These are phyloP conservation scores for Schizophyllum commune DNA, from an alignment of 1,284 basidiomycete genomes.

Conservation along the genomic window DNA sequence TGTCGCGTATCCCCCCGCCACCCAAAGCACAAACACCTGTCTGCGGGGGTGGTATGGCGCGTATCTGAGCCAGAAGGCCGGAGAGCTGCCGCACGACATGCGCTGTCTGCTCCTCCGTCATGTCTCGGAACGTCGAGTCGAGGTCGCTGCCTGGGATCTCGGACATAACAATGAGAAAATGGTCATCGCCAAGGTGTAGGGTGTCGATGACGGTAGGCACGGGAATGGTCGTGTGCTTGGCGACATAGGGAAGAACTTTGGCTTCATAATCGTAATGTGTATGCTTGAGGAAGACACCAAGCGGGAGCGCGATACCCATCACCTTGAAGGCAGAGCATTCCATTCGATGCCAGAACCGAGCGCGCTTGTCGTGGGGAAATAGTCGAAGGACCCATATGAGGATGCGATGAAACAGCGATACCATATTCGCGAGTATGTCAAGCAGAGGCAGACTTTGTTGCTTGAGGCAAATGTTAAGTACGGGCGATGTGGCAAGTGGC, in stretches of 20 bases:
- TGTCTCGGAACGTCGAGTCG: not conserved
- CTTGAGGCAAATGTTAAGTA: too few species aligned
- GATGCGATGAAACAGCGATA: not conserved
- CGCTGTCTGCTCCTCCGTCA: not conserved
- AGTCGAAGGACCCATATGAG: not conserved
- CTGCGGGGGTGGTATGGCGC: not conserved
- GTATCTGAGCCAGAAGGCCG: not conserved
- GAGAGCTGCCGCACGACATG: not conserved
- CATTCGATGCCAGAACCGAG: not conserved
- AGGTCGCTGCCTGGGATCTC: not conserved
- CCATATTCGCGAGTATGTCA: too few species aligned
- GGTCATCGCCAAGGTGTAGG: not conserved
- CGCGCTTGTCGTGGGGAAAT: not conserved
- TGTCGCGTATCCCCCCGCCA: not conserved
- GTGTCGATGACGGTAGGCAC: constrained; percentile 5
- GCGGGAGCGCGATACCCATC: not conserved
- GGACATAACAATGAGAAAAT: not conserved
- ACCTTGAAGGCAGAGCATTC: not conserved
- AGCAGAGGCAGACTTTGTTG: too few species aligned
- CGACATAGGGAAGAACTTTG: constrained; percentile 32
- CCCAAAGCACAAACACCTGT: not conserved
- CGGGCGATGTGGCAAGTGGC: too few species aligned
- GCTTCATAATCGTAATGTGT: constrained; percentile 25
- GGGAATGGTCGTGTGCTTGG: constrained; percentile 7
- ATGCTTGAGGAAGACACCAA: not conserved